phyloP scores from a whole-genome alignment of 306 rosid genomes.

The Hippophae gyantsensis region DNA sequence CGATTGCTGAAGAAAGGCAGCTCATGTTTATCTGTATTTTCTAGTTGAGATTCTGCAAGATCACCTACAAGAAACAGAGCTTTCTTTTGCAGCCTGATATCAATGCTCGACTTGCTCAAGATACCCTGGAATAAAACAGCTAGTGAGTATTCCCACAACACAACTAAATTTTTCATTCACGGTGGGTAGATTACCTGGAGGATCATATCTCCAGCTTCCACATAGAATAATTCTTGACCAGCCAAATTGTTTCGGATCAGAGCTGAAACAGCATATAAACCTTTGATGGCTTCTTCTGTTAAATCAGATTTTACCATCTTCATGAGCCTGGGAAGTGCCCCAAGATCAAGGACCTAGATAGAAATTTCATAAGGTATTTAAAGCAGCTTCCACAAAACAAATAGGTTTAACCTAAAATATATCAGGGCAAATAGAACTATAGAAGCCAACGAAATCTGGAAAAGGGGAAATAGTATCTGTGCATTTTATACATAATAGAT shows the following conservation, averaged over 20 bases:
- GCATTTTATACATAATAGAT: neutral
- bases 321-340: slow-evolving; percentile 56
- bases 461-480: neutral
- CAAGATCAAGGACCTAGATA: slow-evolving; percentile 57
- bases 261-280: slow-evolving; percentile 79
- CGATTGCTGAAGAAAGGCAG: slow-evolving; percentile 40
- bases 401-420: too few relatives aligned
- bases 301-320: slow-evolving; percentile 55
- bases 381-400: neutral
- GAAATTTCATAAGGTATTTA: slow-evolving; percentile 1
- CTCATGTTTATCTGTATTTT: slow-evolving; percentile 30
- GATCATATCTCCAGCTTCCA: slow-evolving; percentile 48
- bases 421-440: neutral
- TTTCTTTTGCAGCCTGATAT: slow-evolving; percentile 61
- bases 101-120: slow-evolving; percentile 43
- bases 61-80: slow-evolving; percentile 62
- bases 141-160: neutral
- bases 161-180: slow-evolving; percentile 4
- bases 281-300: slow-evolving; percentile 73
- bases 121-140: slow-evolving; percentile 34
- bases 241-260: slow-evolving; percentile 49
- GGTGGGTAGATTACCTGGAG: slow-evolving; percentile 48
- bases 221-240: slow-evolving; percentile 56
- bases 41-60: slow-evolving; percentile 56
- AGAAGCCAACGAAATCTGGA: neutral